These are phyloP conservation scores for Hymenoscyphus repandus DNA, from an alignment of 2,329 filamentous ascomycete species.

Conservation along the genomic window DNA sequence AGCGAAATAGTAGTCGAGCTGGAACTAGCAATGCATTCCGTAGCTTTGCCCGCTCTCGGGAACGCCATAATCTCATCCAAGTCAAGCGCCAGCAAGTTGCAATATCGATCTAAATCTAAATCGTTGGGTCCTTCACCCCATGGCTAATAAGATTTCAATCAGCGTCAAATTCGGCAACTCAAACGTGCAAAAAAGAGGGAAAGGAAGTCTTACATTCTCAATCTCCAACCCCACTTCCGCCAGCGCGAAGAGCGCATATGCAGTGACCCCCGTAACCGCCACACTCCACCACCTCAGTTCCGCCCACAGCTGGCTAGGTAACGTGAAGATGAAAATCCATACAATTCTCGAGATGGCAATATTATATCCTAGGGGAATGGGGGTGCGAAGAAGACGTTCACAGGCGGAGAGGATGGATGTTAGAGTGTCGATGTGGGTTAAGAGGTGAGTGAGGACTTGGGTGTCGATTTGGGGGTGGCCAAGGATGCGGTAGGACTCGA, in stretches of 20 bases:
- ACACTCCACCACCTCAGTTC: slow-evolving; percentile 23
- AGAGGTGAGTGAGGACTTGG: slow-evolving; percentile 24
- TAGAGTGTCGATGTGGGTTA: slow-evolving; percentile 22
- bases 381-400: slow-evolving; percentile 23
- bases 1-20: not conserved
- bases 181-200: not conserved
- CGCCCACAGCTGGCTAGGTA: slow-evolving; percentile 22
- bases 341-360: slow-evolving; percentile 25
- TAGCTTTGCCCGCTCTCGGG: not conserved
- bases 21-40: not conserved
- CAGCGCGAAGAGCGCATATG: slow-evolving; percentile 23
- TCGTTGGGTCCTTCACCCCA: slow-evolving; percentile 25
- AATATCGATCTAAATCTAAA: slow-evolving; percentile 22
- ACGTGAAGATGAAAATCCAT: slow-evolving; percentile 22
- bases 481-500: slow-evolving; percentile 15
- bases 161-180: not conserved
- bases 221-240: slow-evolving; percentile 23
- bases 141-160: slow-evolving; percentile 7
- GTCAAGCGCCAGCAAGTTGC: slow-evolving; percentile 17
- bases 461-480: slow-evolving; percentile 15
- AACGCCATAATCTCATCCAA: slow-evolving; percentile 19
- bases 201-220: slow-evolving; percentile 16
- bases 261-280: slow-evolving; percentile 19
- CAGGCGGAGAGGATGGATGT: slow-evolving; percentile 22
- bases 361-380: slow-evolving; percentile 24